A percentile compares a stretch with the other conserved stretches of the same genome.
These are phyloP conservation scores for Byssothecium circinans DNA, from an alignment of 2,329 filamentous ascomycete species.

Conservation along the genomic window DNA sequence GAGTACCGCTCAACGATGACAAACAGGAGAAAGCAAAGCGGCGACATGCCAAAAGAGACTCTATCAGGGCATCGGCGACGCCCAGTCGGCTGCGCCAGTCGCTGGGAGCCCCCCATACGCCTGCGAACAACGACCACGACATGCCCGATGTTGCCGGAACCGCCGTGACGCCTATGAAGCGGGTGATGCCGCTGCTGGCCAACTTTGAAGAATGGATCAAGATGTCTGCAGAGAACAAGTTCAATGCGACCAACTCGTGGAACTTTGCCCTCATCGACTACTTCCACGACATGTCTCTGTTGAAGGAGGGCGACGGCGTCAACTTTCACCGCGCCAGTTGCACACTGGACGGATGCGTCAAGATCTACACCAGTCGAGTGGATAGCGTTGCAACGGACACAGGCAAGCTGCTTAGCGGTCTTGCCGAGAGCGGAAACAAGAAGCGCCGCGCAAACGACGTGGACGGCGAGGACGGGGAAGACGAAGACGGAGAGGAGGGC, in stretches of 20 bases:
- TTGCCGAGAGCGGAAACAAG: slow-evolving; percentile 80
- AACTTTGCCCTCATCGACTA: slow-evolving; percentile 99
- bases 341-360: slow-evolving; percentile 95
- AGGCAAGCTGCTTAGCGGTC: slow-evolving; percentile 86
- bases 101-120: slow-evolving; percentile 58
- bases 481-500: slow-evolving; percentile 65
- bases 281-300: slow-evolving; percentile 97
- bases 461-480: slow-evolving; percentile 46
- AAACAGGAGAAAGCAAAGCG: slow-evolving; percentile 86
- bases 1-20: slow-evolving; percentile 96
- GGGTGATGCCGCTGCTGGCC: slow-evolving; percentile 81
- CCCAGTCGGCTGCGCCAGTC: slow-evolving; percentile 67
- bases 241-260: slow-evolving; percentile 98
- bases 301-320: slow-evolving; percentile 94
- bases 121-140: slow-evolving; percentile 52
- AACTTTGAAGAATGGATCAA: slow-evolving; percentile 99
- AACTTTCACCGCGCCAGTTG: slow-evolving; percentile 99
- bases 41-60: slow-evolving; percentile 88
- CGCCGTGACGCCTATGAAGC: slow-evolving; percentile 92
- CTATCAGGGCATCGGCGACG: slow-evolving; percentile 80
- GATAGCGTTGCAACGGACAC: slow-evolving; percentile 98
- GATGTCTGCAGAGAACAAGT: slow-evolving; percentile 97
- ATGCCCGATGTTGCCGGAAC: slow-evolving; percentile 65
- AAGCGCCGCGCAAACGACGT: slow-evolving; percentile 45
- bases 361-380: slow-evolving; percentile 97